phyloP scores from a whole-genome alignment of 163 green algal genomes.

The Prototheca wickerhamii region DNA sequence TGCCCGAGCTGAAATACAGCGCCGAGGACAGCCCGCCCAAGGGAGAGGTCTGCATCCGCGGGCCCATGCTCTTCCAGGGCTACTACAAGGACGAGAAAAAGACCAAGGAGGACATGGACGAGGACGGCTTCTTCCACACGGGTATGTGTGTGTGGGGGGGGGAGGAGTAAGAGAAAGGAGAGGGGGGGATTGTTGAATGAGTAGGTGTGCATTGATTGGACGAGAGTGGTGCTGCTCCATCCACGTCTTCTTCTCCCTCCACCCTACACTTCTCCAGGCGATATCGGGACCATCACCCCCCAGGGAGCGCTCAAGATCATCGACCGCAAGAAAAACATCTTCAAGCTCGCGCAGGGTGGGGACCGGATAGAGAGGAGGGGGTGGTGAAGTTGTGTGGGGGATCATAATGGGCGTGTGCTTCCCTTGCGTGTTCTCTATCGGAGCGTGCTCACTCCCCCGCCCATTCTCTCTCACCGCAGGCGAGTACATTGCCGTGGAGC shows the following conservation, averaged over 20 bases:
- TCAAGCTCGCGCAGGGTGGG: constrained; percentile 83
- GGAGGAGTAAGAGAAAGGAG: background rate
- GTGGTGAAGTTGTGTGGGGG: constrained; percentile 22
- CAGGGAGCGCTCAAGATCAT: constrained; percentile 91
- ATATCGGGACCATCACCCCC: constrained; percentile 83
- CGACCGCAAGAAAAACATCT: constrained; percentile 89
- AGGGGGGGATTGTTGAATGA: too few relatives aligned
- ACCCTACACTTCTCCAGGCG: constrained; percentile 38
- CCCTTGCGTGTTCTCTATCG: too few relatives aligned
- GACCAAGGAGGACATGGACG: constrained; percentile 34
- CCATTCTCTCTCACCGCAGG: constrained; percentile 31
- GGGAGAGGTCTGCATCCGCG: constrained; percentile 82
- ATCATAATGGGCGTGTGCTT: constrained; percentile 21
- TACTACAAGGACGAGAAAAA: constrained; percentile 82
- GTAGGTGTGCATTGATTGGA: too few relatives aligned
- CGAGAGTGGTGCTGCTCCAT: too few relatives aligned
- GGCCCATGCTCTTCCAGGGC: constrained; percentile 68
- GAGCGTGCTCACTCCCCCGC: background rate
- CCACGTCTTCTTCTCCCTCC: too few relatives aligned
- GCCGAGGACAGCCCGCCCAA: constrained; percentile 16
- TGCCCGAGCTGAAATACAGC: constrained; percentile 39
- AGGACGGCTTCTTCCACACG: constrained; percentile 53
- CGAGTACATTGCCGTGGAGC: constrained; percentile 95
- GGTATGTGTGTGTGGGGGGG: constrained; percentile 3
- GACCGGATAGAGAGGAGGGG: background rate